Conservation (phyloP, 169 alveolate genomes). For the Plasmodium chabaudi region DNA sequence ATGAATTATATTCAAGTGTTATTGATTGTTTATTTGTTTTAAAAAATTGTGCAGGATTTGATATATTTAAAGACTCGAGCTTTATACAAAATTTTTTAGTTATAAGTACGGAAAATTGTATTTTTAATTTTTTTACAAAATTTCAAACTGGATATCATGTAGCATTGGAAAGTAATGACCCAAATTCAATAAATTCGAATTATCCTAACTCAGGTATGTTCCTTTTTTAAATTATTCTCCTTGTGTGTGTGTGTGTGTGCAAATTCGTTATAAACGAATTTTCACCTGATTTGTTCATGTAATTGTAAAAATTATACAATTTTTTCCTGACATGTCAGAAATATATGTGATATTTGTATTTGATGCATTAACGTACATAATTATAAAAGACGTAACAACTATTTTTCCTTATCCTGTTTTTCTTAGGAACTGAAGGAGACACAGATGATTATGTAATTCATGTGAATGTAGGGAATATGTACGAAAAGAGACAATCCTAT, state of each 20-base stretch:
- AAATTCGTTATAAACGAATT: too few species aligned
- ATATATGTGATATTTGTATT: too few species aligned
- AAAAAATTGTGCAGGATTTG: conserved; percentile 47
- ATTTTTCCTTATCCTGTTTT: neutral
- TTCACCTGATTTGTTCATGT: too few species aligned
- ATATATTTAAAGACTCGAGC: conserved; percentile 23
- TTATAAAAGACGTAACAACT: neutral
- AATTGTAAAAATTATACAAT: neutral
- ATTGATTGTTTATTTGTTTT: conserved; percentile 66
- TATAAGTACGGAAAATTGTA: conserved; percentile 30
- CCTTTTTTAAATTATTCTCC: neutral
- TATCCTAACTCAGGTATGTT: neutral
- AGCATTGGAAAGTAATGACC: conserved; percentile 1
- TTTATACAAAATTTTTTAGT: conserved; percentile 40
- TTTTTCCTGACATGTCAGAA: neutral
- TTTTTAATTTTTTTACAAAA: conserved; percentile 49
- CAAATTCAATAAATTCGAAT: neutral
- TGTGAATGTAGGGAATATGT: conserved; percentile 23
- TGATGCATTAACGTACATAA: too few species aligned
- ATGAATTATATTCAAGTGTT: conserved; percentile 32
- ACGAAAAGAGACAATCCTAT: conserved; percentile 25
- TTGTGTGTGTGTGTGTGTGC: neutral
- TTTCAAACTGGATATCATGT: conserved; percentile 34
- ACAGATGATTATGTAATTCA: neutral
- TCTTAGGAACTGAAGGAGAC: neutral